Conservation (phyloP, 345 rosid species). For the Arabidopsis suecica region DNA sequence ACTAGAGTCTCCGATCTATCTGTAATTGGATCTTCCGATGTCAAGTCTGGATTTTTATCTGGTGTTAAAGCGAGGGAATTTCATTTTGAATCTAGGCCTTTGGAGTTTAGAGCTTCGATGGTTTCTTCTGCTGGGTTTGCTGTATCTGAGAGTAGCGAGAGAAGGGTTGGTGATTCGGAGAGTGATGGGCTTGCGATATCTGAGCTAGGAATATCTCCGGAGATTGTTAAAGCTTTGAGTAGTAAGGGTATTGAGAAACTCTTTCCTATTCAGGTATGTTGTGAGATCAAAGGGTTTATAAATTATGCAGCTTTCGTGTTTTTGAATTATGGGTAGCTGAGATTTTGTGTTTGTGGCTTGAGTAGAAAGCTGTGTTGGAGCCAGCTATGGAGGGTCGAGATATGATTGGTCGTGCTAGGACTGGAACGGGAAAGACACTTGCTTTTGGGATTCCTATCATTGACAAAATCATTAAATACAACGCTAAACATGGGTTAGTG, state of each 20-base stretch:
- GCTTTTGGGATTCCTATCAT: constrained; percentile 96
- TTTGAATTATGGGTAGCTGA: not conserved
- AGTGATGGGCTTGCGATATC: constrained; percentile 45
- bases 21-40: not conserved
- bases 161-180: constrained; percentile 25
- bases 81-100: constrained; percentile 60
- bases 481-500: constrained; percentile 78
- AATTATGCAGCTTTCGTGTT: not conserved
- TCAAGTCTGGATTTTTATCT: constrained; percentile 4
- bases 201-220: constrained; percentile 70
- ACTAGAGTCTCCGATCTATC: constrained; percentile 30
- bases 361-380: constrained; percentile 85
- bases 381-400: constrained; percentile 97
- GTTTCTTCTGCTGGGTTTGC: constrained; percentile 56
- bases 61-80: constrained; percentile 45
- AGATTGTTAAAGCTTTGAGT: constrained; percentile 76
- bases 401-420: constrained; percentile 93
- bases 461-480: constrained; percentile 75
- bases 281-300: not conserved
- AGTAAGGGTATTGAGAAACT: constrained; percentile 67
- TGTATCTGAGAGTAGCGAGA: constrained; percentile 33
- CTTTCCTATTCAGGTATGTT: constrained; percentile 86
- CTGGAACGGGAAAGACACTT: constrained; percentile 97
- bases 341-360: constrained; percentile 13
- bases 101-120: constrained; percentile 37